phyloP scores from a whole-genome alignment of 306 rosid genomes.

The Inga oerstediana region DNA sequence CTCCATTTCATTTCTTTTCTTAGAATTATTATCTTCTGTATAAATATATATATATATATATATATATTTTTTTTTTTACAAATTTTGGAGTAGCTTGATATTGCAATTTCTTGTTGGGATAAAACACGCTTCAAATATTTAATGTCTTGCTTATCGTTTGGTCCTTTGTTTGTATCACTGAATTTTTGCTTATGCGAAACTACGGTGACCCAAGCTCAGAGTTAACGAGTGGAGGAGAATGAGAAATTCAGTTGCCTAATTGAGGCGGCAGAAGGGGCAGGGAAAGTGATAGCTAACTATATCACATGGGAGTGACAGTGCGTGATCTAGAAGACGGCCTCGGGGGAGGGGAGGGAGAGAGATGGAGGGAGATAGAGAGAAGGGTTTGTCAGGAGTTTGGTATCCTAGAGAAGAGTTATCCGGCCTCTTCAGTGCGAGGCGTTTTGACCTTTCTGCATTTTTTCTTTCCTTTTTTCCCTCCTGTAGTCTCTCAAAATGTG shows the following conservation, averaged over 20 bases:
- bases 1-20: neutral
- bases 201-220: neutral
- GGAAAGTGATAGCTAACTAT: neutral
- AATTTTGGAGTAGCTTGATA: neutral
- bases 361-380: neutral
- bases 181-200: neutral
- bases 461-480: neutral
- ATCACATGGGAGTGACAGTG: neutral
- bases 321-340: neutral
- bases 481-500: neutral
- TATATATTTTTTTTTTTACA: no score
- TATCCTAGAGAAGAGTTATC: neutral
- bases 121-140: neutral
- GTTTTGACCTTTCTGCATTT: neutral
- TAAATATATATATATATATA: neutral
- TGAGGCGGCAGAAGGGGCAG: neutral
- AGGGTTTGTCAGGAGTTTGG: neutral
- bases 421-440: neutral
- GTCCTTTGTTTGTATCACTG: slow-evolving; percentile 12
- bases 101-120: neutral
- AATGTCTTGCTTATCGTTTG: neutral
- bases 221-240: neutral
- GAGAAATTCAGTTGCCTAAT: neutral
- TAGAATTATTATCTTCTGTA: neutral
- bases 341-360: neutral